Evolutionary conservation across 108 stramenopile species (phyloP).

Genomic region (Conticribra guillardii): DNA sequence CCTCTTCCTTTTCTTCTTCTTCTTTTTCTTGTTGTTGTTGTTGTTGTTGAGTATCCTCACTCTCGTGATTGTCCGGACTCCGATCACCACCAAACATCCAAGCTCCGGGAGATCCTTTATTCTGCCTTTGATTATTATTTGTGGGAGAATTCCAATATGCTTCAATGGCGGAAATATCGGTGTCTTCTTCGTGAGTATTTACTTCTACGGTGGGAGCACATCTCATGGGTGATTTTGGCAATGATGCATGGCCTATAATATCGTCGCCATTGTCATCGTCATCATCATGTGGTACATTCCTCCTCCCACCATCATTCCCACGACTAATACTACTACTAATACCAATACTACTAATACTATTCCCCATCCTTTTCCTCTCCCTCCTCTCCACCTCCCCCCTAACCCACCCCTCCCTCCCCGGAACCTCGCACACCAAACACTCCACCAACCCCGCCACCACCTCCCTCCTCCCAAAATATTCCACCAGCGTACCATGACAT

Average conservation of each 20-base stretch:
- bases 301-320: not conserved
- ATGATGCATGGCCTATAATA: too few relatives aligned
- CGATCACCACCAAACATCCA: conserved; percentile 15
- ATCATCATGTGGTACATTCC: not conserved
- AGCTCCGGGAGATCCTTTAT: not conserved
- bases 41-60: too few relatives aligned
- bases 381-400: conserved; percentile 29
- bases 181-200: conserved; percentile 2
- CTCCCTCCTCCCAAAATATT: conserved; percentile 80
- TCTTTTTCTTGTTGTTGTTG: conserved; percentile 4
- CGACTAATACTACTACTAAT: too few relatives aligned
- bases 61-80: too few relatives aligned
- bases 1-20: conserved; percentile 13
- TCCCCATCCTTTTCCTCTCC: not conserved
- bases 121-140: not conserved
- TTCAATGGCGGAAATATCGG: conserved; percentile 5
- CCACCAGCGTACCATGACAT: conserved; percentile 81
- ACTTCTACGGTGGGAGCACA: conserved; percentile 1
- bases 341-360: too few relatives aligned
- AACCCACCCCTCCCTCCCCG: conserved; percentile 33
- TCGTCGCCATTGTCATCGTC: not conserved
- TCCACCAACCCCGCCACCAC: conserved; percentile 77
- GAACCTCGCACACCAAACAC: conserved; percentile 53
- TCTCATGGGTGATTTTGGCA: not conserved
- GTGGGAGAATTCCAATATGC: conserved; percentile 12